Evolutionary conservation across 2,329 filamentous ascomycete genomes (phyloP), one percentile per base, ranked within the genome.

Genomic region (Cladosporium sphaerospermum): DNA sequence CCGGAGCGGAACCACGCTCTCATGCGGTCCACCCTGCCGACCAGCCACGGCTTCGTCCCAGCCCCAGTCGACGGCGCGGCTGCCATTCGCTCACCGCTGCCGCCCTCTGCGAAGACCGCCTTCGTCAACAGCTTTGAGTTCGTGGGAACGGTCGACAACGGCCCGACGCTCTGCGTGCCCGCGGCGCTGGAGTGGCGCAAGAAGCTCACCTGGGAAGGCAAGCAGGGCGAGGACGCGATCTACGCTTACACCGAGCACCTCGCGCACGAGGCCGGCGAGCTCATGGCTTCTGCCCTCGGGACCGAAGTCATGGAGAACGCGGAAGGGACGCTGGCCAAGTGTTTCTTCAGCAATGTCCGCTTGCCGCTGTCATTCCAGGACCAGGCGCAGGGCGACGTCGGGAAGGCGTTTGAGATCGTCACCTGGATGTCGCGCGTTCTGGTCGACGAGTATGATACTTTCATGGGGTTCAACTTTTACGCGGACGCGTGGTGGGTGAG

Each of bases 111-210:
- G 5, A 84, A 85, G 61, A 78, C 78, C 8, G 64, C 69, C 0
- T 96, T 88, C 58, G 78, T 89, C 13, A 72, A 67, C 10, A 82
- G 84, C 41, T 96, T 96, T 63, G 81, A 89, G 62, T 92, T 85
- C 57, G 78, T 86, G 3, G 89, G 86, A 9, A 95, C 90, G 0
- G 68, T 83, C 4, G 90, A 96, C 62, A 83, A 81, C 56, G 75
- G 81, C 4, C 80, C 88, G 0, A 92, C 85, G 58, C 73, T 89
- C 1, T 89, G 84, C 63, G 76, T 93, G 13, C 80, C 83, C 8
- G 82, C 86, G 8, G 83, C 86, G 0, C 73, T 96, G 19, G 71
- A 78, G 44, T 96, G 87, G 79, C 80, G 91, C 1, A 65, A 77
- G 23, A 75, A 54, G 41, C n/a, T 67, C 7, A 58, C 49, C 4